Percentiles rank a stretch among this genome's conserved stretches.
These are phyloP conservation scores for Beauveria sp. DNA, from an alignment of 2,329 filamentous ascomycete species.

Conservation along the genomic window DNA sequence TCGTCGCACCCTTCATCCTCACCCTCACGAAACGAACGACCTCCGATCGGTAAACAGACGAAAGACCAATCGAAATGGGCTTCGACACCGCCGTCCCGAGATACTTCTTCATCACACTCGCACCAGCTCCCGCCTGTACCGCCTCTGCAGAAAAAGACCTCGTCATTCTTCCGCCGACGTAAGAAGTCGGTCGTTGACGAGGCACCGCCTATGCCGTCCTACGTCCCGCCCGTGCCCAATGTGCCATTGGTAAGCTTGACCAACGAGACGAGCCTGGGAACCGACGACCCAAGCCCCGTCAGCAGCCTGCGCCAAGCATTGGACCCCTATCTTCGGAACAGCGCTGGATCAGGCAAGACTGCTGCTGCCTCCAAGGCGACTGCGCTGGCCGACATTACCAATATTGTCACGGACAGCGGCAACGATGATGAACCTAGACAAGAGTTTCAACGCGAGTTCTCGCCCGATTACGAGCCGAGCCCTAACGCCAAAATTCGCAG, in stretches of 20 bases:
- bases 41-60: not conserved
- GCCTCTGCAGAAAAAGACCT: conserved; percentile 77
- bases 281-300: conserved; percentile 51
- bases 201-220: conserved; percentile 51
- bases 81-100: conserved; percentile 42
- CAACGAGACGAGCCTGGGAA: conserved; percentile 13
- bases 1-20: conserved; percentile 19
- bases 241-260: conserved; percentile 20
- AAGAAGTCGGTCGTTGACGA: conserved; percentile 82
- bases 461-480: conserved; percentile 66
- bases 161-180: conserved; percentile 85
- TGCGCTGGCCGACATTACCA: conserved; percentile 21
- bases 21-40: conserved; percentile 1
- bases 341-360: conserved; percentile 17
- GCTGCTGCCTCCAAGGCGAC: conserved; percentile 20
- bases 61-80: conserved; percentile 30
- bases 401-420: conserved; percentile 11
- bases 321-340: conserved; percentile 64
- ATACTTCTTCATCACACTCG: conserved; percentile 35
- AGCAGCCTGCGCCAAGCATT: conserved; percentile 81
- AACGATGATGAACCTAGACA: conserved; percentile 22
- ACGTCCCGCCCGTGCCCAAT: conserved; percentile 32
- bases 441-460: conserved; percentile 53
- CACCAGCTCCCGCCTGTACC: conserved; percentile 32
- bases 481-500: conserved; percentile 63